Evolutionary conservation across 306 rosid species (phyloP), one percentile per base, ranked within the genome.

Genomic region (Cajanus cajan): DNA sequence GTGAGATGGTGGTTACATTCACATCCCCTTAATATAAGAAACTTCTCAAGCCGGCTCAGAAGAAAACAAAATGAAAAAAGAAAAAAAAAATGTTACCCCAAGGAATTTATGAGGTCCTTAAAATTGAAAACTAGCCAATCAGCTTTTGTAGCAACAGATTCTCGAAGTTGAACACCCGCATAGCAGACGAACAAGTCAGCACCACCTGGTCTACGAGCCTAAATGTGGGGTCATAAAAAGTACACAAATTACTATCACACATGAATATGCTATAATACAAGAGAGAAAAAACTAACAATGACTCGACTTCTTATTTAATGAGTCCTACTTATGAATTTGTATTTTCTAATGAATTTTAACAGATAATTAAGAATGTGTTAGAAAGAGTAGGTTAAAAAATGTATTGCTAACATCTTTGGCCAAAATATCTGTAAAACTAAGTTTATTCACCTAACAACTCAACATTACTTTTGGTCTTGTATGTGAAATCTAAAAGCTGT

Each of bases 181-280:
- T 92, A 95, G 86, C 98, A 95, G 18, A 95, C 72, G 87, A 91
- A 95, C 87, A 90, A 6, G 78, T 95, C 93, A 4, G 99, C 99
- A 63, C 98, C 99, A 52, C 93, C 98, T 0, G 97, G 96, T 82
- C 82, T 81, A 31, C 96, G 90, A 44, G 96, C 98, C 98, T 95
- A 83, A 12, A 71, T n/a, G 50, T 7, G 25, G 37, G 5, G 55
- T 14, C 12, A n/a, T 33, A 57, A 45, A 58, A 14, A 69, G 15
- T 31, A 69, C 65, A 40, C 33, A 78, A 34, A 69, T 70, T 55
- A 72, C 7, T 7, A 45, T 15, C 63, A 39, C 12, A 79, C 1
- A 28, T 37, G 73, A 36, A 24, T 13, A 40, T 44, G 62, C 15
- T 44, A 36, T 16, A 37, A 36, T 19, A 62, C 39, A 71, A n/a